Conservation (phyloP, 106 monocot genomes). For the Dendrobium chrysotoxum region DNA sequence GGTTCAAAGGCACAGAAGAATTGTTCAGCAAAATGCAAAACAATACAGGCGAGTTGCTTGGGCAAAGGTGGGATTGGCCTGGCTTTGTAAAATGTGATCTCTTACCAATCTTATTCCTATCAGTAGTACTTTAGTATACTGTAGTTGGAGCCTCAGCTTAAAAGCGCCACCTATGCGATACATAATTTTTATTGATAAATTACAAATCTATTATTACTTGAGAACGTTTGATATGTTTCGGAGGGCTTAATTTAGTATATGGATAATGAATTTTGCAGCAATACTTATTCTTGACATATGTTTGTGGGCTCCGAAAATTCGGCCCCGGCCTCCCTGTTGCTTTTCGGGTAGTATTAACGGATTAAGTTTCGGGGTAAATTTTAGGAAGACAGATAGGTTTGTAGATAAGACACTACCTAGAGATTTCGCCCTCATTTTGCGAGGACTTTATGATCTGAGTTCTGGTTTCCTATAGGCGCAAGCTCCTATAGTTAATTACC, state of each 20-base stretch:
- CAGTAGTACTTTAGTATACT: not conserved
- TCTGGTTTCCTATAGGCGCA: too few species aligned
- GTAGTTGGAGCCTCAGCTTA: not conserved
- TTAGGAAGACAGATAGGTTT: too few species aligned
- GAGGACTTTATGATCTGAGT: too few species aligned
- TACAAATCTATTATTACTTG: not conserved
- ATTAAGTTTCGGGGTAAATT: too few species aligned
- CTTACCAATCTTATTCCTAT: not conserved
- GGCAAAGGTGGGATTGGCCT: conserved; percentile 26
- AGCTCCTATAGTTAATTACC: too few species aligned
- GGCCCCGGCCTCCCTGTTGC: too few species aligned
- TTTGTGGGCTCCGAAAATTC: too few species aligned
- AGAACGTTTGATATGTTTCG: not conserved
- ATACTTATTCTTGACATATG: too few species aligned
- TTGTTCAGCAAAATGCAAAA: conserved; percentile 56
- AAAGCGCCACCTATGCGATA: not conserved
- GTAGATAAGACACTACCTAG: too few species aligned
- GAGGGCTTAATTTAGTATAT: not conserved
- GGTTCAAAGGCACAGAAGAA: conserved; percentile 54
- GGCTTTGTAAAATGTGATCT: not conserved
- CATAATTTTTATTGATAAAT: not conserved
- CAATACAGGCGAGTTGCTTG: conserved; percentile 50
- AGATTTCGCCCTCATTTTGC: too few species aligned
- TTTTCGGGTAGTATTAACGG: too few species aligned
- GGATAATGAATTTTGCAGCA: not conserved